phyloP scores from a whole-genome alignment of 2,329 filamentous ascomycete genomes.

The Exophiala oligosperma region DNA sequence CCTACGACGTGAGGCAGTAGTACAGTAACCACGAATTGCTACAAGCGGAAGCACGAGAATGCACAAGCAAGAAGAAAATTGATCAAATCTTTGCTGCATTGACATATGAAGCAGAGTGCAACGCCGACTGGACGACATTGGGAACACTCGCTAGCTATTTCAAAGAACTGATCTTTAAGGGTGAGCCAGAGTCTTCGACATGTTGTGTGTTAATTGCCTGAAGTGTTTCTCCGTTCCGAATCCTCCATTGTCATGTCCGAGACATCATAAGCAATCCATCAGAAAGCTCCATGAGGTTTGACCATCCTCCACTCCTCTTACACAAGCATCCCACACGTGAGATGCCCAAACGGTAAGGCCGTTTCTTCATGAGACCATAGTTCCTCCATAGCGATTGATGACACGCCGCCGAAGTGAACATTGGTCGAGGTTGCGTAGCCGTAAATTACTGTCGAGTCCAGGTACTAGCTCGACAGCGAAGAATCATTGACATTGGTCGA shows the following conservation, averaged over 20 bases:
- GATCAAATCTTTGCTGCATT: slow-evolving; percentile 15
- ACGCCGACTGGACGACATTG: slow-evolving; percentile 1
- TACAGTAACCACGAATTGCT: no score
- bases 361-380: slow-evolving; percentile 16
- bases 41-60: no score
- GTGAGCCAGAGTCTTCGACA: slow-evolving; percentile 14
- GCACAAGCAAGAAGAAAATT: background rate
- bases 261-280: slow-evolving; percentile 28
- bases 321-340: slow-evolving; percentile 11
- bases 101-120: background rate
- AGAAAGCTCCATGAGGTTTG: slow-evolving; percentile 28
- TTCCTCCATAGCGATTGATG: slow-evolving; percentile 18
- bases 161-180: slow-evolving; percentile 17
- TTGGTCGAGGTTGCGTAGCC: slow-evolving; percentile 11
- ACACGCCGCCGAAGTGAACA: slow-evolving; percentile 16
- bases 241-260: slow-evolving; percentile 13
- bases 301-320: slow-evolving; percentile 31
- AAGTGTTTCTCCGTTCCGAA: slow-evolving; percentile 11
- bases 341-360: slow-evolving; percentile 23
- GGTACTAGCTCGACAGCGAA: slow-evolving; percentile 16
- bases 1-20: background rate
- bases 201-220: slow-evolving; percentile 8
- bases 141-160: slow-evolving; percentile 5
- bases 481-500: slow-evolving; percentile 31
- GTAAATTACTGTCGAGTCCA: slow-evolving; percentile 3